These are phyloP conservation scores for Passalora sequoiae DNA, from an alignment of 2,329 filamentous ascomycete species.

Conservation along the genomic window DNA sequence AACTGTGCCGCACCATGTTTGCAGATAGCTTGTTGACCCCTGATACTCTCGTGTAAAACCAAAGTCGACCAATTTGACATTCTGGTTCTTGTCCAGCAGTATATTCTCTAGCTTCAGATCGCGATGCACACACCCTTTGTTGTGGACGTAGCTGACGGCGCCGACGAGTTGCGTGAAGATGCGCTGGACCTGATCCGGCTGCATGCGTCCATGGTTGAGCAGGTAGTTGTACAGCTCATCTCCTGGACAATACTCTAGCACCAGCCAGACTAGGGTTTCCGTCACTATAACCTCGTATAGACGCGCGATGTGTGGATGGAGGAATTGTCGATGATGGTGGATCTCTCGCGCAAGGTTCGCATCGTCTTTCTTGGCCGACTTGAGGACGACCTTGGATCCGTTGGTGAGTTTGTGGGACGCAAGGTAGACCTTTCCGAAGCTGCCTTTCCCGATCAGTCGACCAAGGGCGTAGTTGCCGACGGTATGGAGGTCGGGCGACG, in stretches of 20 bases:
- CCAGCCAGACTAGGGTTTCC: slow-evolving; percentile 89
- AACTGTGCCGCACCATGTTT: slow-evolving; percentile 96
- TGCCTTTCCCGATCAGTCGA: slow-evolving; percentile 90
- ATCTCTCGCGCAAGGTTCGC: slow-evolving; percentile 95
- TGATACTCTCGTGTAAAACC: slow-evolving; percentile 97
- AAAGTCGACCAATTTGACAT: slow-evolving; percentile 97
- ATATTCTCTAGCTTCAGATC: slow-evolving; percentile 97
- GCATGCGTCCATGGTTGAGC: slow-evolving; percentile 76
- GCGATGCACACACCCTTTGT: slow-evolving; percentile 90
- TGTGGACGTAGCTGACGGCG: slow-evolving; percentile 90
- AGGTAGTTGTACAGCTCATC: slow-evolving; percentile 98
- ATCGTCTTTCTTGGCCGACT: slow-evolving; percentile 94
- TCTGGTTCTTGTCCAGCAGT: slow-evolving; percentile 89
- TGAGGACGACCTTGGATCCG: slow-evolving; percentile 98
- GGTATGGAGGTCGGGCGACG: slow-evolving; percentile 79
- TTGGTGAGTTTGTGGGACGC: slow-evolving; percentile 96
- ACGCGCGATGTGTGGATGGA: slow-evolving; percentile 93
- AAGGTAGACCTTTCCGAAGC: slow-evolving; percentile 96
- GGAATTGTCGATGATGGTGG: slow-evolving; percentile 95
- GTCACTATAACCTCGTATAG: slow-evolving; percentile 98
- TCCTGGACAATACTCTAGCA: slow-evolving; percentile 91
- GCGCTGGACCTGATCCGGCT: slow-evolving; percentile 81
- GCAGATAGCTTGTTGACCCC: slow-evolving; percentile 85
- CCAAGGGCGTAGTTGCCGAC: slow-evolving; percentile 95
- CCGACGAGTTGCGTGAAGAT: slow-evolving; percentile 95